phyloP scores from a whole-genome alignment of 495 filamentous ascomycete species.

The Pseudoneurospora amorphoporcata region DNA sequence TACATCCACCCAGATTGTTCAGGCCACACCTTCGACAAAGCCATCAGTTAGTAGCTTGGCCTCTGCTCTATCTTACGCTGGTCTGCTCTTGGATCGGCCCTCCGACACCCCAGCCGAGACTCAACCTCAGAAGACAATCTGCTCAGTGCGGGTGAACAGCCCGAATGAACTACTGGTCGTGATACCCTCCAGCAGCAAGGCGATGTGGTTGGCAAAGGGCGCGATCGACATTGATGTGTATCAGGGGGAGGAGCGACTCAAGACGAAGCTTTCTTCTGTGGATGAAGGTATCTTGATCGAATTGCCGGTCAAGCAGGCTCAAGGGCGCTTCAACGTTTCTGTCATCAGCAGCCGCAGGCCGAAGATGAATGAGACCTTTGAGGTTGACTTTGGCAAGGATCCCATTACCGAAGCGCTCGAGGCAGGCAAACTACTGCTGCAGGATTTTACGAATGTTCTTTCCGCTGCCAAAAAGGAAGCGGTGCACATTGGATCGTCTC shows the following conservation, averaged over 20 bases:
- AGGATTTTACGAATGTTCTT: conserved; percentile 24
- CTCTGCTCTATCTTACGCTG: conserved; percentile 26
- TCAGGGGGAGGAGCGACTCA: conserved; percentile 27
- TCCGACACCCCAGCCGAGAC: conserved; percentile 12
- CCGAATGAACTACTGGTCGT: conserved; percentile 31
- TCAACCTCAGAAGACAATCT: conserved; percentile 19
- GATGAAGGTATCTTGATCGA: conserved; percentile 37
- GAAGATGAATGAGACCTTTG: conserved; percentile 36
- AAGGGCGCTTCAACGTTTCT: conserved; percentile 32
- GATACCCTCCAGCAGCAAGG: conserved; percentile 27
- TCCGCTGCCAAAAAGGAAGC: conserved; percentile 24
- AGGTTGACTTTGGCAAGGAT: conserved; percentile 31
- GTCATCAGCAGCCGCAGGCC: conserved; percentile 34
- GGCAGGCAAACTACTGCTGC: conserved; percentile 29
- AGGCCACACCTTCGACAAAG: conserved; percentile 27
- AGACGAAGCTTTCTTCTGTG: conserved; percentile 30
- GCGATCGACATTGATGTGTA: conserved; percentile 34
- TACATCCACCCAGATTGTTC: conserved; percentile 26
- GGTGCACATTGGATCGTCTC: conserved; percentile 10
- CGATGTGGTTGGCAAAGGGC: conserved; percentile 30
- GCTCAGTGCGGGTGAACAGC: conserved; percentile 26
- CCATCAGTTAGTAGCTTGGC: conserved; percentile 23
- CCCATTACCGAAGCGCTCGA: conserved; percentile 25
- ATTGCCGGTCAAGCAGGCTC: conserved; percentile 27
- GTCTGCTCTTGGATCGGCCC: conserved; percentile 28